phyloP scores from a whole-genome alignment of 495 filamentous ascomycete species.

The Delitschia confertaspora region DNA sequence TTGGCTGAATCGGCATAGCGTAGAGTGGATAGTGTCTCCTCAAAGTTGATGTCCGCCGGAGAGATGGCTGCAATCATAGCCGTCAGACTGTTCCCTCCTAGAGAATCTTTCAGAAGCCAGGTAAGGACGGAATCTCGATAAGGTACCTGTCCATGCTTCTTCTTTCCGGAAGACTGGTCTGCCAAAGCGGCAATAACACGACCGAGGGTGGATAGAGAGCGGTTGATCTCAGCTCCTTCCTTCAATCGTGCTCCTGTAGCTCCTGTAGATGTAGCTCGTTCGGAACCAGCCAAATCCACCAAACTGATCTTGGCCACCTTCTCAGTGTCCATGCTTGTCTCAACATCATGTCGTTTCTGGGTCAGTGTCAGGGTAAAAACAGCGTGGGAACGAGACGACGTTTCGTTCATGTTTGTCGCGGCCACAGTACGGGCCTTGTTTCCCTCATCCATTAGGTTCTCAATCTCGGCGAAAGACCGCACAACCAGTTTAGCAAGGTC shows the following conservation, averaged over 20 bases:
- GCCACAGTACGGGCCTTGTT: conserved; percentile 98
- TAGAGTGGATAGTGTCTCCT: conserved; percentile 91
- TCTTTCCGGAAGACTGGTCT: conserved; percentile 78
- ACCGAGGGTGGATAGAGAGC: conserved; percentile 90
- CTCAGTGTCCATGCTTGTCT: conserved; percentile 93
- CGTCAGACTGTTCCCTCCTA: conserved; percentile 98
- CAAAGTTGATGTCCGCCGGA: conserved; percentile 97
- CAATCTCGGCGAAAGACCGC: conserved; percentile 90
- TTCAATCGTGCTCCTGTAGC: conserved; percentile 93
- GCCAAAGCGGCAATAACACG: conserved; percentile 97
- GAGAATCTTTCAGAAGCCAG: conserved; percentile 93
- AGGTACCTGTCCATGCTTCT: conserved; percentile 74
- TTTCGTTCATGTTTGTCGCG: conserved; percentile 99
- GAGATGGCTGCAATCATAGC: conserved; percentile 99
- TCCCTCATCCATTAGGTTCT: conserved; percentile 97
- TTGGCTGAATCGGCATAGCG: conserved; percentile 97
- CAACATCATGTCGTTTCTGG: conserved; percentile 84
- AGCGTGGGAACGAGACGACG: conserved; percentile 93
- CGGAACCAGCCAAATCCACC: conserved; percentile 95
- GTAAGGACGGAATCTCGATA: conserved; percentile 96
- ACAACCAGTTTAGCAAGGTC: conserved; percentile 97
- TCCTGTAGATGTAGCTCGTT: conserved; percentile 90
- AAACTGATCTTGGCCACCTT: conserved; percentile 97
- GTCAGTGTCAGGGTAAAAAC: conserved; percentile 96
- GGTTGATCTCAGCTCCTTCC: conserved; percentile 97